Percentiles rank a stretch among this genome's conserved stretches.
These are phyloP conservation scores for Rhynchospora tenuis DNA, from an alignment of 176 grass and related monocot genomes.

Conservation along the genomic window DNA sequence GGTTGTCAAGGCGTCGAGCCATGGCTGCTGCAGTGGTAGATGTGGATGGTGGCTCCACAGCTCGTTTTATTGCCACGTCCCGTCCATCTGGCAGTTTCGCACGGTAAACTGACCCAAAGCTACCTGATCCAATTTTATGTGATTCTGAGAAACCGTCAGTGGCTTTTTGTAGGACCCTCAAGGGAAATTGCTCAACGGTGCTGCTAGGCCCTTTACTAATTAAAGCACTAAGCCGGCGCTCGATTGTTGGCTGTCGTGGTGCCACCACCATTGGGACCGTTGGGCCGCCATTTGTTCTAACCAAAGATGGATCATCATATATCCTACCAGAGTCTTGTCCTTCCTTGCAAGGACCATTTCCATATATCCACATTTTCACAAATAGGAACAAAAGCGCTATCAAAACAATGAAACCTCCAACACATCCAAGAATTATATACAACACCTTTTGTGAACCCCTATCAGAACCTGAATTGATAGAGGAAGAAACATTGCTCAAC, in stretches of 20 bases:
- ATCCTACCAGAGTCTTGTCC: slow-evolving; percentile 42
- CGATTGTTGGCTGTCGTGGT: slow-evolving; percentile 24
- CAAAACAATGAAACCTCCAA: slow-evolving; percentile 14
- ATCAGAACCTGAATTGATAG: not conserved
- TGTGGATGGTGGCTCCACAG: slow-evolving; percentile 18
- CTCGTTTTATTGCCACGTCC: slow-evolving; percentile 85
- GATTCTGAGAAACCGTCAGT: slow-evolving; percentile 44
- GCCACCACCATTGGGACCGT: not conserved
- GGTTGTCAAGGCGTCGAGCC: slow-evolving; percentile 26
- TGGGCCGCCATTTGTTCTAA: not conserved
- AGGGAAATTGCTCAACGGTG: slow-evolving; percentile 76
- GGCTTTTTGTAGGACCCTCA: slow-evolving; percentile 39
- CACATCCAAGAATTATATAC: slow-evolving; percentile 24
- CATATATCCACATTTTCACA: slow-evolving; percentile 9
- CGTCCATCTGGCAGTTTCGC: slow-evolving; percentile 61
- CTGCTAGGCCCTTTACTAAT: slow-evolving; percentile 73
- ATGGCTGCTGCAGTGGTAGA: not conserved
- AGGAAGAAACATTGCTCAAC: slow-evolving; percentile 12
- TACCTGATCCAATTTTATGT: slow-evolving; percentile 75
- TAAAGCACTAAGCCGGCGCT: slow-evolving; percentile 43
- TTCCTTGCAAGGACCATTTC: not conserved
- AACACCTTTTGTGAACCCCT: not conserved
- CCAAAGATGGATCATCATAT: slow-evolving; percentile 32
- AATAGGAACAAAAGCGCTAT: slow-evolving; percentile 1
- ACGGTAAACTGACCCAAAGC: slow-evolving; percentile 82